Conservation (phyloP, 2,329 filamentous ascomycete species). For the Colletotrichum lentis region DNA sequence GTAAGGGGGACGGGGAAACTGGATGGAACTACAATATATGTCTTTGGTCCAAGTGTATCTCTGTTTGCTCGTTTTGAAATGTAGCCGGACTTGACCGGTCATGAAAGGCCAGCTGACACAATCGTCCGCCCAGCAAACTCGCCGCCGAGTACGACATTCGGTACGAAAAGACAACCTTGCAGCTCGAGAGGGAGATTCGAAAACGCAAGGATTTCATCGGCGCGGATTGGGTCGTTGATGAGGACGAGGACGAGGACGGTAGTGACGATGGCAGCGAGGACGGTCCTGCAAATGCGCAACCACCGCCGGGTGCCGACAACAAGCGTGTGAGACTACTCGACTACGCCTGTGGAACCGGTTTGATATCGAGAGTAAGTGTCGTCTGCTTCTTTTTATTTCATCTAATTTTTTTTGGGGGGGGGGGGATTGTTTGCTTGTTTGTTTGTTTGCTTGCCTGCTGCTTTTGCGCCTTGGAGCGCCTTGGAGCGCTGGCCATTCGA, state of each 20-base stretch:
- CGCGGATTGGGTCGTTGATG: slow-evolving; percentile 60
- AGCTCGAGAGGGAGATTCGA: slow-evolving; percentile 64
- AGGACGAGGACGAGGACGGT: slow-evolving; percentile 46
- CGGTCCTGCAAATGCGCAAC: slow-evolving; percentile 1
- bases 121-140: slow-evolving; percentile 52
- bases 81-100: not conserved
- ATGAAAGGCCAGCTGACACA: not conserved
- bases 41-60: not conserved
- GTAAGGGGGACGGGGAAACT: not conserved
- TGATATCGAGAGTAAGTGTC: slow-evolving; percentile 66
- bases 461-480: too few species aligned
- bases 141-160: slow-evolving; percentile 65
- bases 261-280: slow-evolving; percentile 36
- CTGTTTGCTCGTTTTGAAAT: not conserved
- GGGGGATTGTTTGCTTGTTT: too few species aligned
- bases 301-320: not conserved
- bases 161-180: slow-evolving; percentile 61
- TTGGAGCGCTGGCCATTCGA: too few species aligned
- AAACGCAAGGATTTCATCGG: slow-evolving; percentile 68
- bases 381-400: not conserved
- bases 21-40: not conserved
- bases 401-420: not conserved
- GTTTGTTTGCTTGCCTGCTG: too few species aligned
- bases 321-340: slow-evolving; percentile 66
- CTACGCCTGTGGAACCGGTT: slow-evolving; percentile 78